Evolutionary conservation across 768 basidiomycete species (phyloP), one percentile per base, ranked within the genome.

Genomic region (Phlegmacium glaucopus): DNA sequence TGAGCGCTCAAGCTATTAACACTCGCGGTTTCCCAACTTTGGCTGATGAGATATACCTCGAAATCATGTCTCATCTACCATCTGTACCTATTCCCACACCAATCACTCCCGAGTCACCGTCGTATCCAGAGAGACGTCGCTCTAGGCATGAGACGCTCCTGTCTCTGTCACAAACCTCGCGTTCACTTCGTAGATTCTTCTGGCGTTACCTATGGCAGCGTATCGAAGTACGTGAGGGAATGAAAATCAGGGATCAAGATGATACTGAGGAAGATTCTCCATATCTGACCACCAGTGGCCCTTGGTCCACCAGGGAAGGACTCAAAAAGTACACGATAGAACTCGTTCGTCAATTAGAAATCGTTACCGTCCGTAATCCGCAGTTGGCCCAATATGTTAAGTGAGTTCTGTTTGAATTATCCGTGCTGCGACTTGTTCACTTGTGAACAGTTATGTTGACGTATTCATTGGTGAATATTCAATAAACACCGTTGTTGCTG

Each of bases 281-380:
- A 6, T 37, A 22, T 22, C 22, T 22, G 22, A 5, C 3, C 5
- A 22, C 3, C 22, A 22, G 22, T 8, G 6, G 4, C 29, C 3
- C 25, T 16, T 9, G 35, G 18, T 22, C 22, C 22, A 35, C n/a
- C 11, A 16, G 13, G 1, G 16, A 17, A 2, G 10, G 5, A 11
- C 4, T 12, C 17, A 42, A 48, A 27, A 3, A 13, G 2, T 48
- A 30, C 32, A 42, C 47, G 4, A 38, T 12, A 17, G 57, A 52
- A 22, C 32, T 58, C 4, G 16, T 53, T 6, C 41, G 49, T 10
- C 57, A 58, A 29, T 38, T 58, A n/a, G 54, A 55, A 29, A 30
- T 58, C 25, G 51, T 54, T 7, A 58, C 57, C 27, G 22, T 50
- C 9, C 45, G 49, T 8, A 39, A 55, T 5, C 41, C 54, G 18